Base-by-base conservation (phyloP, 2,329 filamentous ascomycete genomes). In the Botrytis hyacinthi region DNA sequence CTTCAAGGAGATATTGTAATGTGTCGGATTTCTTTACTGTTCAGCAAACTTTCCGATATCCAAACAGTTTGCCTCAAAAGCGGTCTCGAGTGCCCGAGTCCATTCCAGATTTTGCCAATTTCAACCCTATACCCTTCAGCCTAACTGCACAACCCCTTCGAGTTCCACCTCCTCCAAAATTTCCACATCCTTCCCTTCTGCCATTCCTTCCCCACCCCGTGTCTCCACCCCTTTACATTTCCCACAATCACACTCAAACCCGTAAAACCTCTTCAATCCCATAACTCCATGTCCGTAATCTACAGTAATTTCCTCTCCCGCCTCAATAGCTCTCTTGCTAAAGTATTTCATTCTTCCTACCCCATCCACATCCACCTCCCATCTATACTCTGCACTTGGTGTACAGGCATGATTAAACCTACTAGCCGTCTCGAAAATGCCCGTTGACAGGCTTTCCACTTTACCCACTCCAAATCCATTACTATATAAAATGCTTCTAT, bases 181-280 rank as follows among this genome's bases (percentile, higher is more conserved):
- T 54, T n/a, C 32, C 46, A 18, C 16, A 14, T 40, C 46, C 2
- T 32, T 29, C 3, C 22, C 42, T 18, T n/a, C n/a, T 10, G 9
- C 14, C 7, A 18, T 26, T n/a, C 37, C 32, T 35, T n/a, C 59
- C 18, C 54, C 40, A 4, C 6, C 54, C 37, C 35, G 35, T 29
- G 26, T n/a, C 54, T 32, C 32, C 59, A 9, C 4, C 46, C 22
- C 51, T 48, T 40, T 63, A 57, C 72, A 73, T 46, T 71, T 74
- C 10, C 75, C 75, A 76, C 79, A 80, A 29, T 48, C 37, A 73
- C 79, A 80, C 16, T 77, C 78, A 74, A 80, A 80, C 2, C 78
- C 78, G 74, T 79, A 80, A 40, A 74, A 76, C 29, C 54, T 74
- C 72, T 76, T 75, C 70, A 79, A 63, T 14, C 61, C 46, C 42